Evolutionary conservation across 2,329 filamentous ascomycete genomes (phyloP), one percentile per base, ranked within the genome.

Genomic region (Microcyclosporella mali): DNA sequence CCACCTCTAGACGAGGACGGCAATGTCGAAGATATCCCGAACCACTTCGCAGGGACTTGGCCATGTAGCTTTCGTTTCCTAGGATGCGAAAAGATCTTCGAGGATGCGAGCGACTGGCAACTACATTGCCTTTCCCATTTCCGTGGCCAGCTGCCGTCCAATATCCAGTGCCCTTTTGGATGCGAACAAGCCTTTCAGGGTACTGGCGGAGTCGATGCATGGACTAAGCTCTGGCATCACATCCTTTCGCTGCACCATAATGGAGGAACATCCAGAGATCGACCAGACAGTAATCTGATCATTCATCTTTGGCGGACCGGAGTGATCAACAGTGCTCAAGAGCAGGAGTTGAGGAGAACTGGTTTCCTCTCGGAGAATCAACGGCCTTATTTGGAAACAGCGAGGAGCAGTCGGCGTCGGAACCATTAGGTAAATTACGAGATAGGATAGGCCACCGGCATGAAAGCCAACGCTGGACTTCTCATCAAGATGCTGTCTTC

Each of bases 51-150:
- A 6, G 37, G 19, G 12, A 33, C 15, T 3, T 50, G 45, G 39
- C 45, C 35, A 30, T 55, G 52, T 40, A 49, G 46, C 2, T 55
- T 51, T 39, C 30, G 40, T 4, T 49, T 52, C 36, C 47, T 58
- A 27, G 42, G 40, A 11, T 57, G 53, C 40, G 6, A 36, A 3
- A 21, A 45, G 15, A 31, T 19, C 12, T 46, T 45, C 11, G 37
- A 34, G 2, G 38, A 45, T 30, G 25, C 47, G 2, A 16, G 12
- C 6, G 9, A 31, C 11, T 57, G 51, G 50, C 42, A 57, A 3
- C 35, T 17, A 1, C 52, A 57, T 33, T 50, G 43, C 18, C 45
- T 38, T 28, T 29, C 27, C 9, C 52, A 55, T 33, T 47, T 52
- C 21, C 40, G 33, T 8, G 48, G 41, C 4, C 19, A 43, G 3